Conservation (phyloP, 148 eudicot genomes). For the Rhododendron molle region DNA sequence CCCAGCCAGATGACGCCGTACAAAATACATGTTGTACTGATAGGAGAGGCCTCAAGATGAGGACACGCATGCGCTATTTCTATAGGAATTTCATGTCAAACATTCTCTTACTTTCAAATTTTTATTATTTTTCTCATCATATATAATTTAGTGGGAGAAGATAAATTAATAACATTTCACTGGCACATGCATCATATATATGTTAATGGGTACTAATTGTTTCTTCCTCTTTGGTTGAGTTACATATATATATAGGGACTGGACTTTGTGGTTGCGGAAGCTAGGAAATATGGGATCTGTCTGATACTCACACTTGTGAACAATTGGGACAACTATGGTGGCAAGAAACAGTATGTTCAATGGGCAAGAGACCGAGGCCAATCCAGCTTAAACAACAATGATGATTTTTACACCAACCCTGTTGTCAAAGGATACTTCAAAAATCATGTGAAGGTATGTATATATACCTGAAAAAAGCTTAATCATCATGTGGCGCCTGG, state of each 20-base stretch:
- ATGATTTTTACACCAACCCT: conserved; percentile 29
- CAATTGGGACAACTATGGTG: conserved; percentile 36
- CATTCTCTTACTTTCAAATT: neutral
- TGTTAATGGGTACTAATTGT: neutral
- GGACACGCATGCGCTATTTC: neutral
- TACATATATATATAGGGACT: conserved; percentile 22
- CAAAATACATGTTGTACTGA: no score
- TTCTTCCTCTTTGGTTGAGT: neutral
- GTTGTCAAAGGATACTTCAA: conserved; percentile 21
- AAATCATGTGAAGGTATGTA: conserved; percentile 21
- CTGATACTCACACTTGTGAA: conserved; percentile 30
- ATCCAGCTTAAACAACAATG: conserved; percentile 21
- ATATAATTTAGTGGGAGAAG: neutral
- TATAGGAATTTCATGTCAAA: neutral
- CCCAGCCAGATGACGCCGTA: no score
- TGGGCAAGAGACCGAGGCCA: conserved; percentile 35
- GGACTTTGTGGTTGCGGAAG: conserved; percentile 39
- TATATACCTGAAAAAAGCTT: neutral
- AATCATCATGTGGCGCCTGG: no score
- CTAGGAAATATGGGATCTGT: conserved; percentile 27
- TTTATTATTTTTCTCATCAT: no score
- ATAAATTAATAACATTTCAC: neutral
- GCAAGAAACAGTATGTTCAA: conserved; percentile 30
- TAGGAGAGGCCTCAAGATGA: no score
- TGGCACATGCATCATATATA: neutral